Base-by-base conservation (phyloP, 805 yeast genomes). In the Yarrowia sp. region DNA sequence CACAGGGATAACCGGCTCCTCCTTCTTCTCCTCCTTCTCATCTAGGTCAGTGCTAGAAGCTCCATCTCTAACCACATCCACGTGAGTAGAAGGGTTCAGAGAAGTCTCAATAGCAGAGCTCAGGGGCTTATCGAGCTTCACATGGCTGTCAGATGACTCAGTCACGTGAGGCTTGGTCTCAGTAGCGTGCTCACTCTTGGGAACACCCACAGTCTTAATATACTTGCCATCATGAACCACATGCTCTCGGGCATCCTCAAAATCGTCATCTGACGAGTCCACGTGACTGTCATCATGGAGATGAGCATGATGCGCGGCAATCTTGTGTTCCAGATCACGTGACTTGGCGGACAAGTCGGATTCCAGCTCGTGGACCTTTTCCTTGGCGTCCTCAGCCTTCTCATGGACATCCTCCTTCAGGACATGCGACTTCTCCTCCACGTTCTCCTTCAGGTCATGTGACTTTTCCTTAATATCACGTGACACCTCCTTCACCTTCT, bases 181-280 rank as follows among this genome's bases (percentile, higher is more conserved):
- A 8, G n/a, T 38, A 22, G 28, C 28, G 3, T 22, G 28, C 5
- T 22, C 28, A 35, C 38, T 35, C 38, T 35, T 35, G 8, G 38
- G 38, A 9, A 10, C 13, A 3, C 47, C 35, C 10, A 44, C 48
- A 10, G 50, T 15, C 15, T 32, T 22, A 17, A 31, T 32, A 10
- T 15, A 10, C 28, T 22, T 22, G 17, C 35, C 42, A 11, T 50
- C 57, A 8, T 50, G 57, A 13, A 18, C 35, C 7, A 51, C 43
- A 6, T 36, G 43, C 13, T 51, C 58, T 5, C 43, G 14, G 13
- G 58, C 58, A 8, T 51, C 58, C 10, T 51, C 58, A 38, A 51
- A 51, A 31, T 36, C 43, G 18, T 51, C 58, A 38, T 50, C 57
- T 1, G 57, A 50, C 1, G 53, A 48, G 39, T 48, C 53, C 28